Base-by-base conservation (phyloP, 2,329 filamentous ascomycete species). In the Akanthomyces muscarius region DNA sequence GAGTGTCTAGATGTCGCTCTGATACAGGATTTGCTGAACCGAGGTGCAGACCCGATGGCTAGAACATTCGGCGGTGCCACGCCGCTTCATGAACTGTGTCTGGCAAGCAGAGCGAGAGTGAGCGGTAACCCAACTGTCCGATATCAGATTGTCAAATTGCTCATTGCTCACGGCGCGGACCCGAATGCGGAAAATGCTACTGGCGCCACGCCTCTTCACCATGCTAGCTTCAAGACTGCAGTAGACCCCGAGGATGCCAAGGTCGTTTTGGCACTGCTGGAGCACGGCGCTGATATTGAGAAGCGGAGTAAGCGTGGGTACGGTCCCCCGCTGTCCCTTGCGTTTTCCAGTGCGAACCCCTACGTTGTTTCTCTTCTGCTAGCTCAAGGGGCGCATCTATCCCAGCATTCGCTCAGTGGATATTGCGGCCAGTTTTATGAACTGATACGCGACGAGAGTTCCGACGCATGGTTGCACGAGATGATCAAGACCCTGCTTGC, bases 101-200 rank as follows among this genome's bases (percentile, higher is more conserved):
- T 18, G n/a, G 3, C n/a, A 11, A 36, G 6, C 5, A 11, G 18
- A 23, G 6, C 33, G 18, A 25, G 0, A 2, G n/a, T 1, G 10
- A n/a, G 10, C 2, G 18, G 7, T 3, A 14, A n/a, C 21, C 30
- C 21, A 13, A 16, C 14, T 18, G 23, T 6, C 5, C 45, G 21
- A 38, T 50, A 50, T 25, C 5, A 38, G 36, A 30, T 50, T 10
- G 59, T 30, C 21, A 48, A 50, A 18, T 21, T 55, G 42, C 11
- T 62, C 16, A 36, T 62, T 30, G 14, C 41, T 13, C 33, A 50
- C 4, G 59, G 59, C 38, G 59, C 59, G 11, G 33, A 62, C 4
- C 30, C 51, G 8, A 48, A 50, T 21, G 28, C 58, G 11, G 1
- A 1, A 1, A 36, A 61, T 21, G 16, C 5, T 3, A 10, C 13